phyloP scores from a whole-genome alignment of 163 green algal genomes.

The Chlorella variabilis region DNA sequence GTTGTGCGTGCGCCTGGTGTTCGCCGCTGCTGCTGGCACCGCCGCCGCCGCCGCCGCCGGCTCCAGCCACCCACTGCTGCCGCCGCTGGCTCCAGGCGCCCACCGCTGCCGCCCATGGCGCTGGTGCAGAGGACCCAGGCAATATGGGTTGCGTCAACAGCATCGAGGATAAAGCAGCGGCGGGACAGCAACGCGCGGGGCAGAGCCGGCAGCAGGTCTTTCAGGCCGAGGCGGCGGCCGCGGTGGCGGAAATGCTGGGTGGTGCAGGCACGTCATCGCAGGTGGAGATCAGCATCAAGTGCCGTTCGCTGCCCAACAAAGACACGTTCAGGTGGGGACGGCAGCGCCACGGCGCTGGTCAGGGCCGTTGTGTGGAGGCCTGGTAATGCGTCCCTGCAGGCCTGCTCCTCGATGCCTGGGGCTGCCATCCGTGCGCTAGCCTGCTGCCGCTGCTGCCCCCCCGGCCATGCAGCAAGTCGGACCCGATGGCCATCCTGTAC shows the following conservation, averaged over 20 bases:
- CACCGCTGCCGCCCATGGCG: too few relatives aligned
- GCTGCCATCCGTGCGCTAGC: too few relatives aligned
- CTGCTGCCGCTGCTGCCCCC: neutral
- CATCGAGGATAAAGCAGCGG: neutral
- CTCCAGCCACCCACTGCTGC: too few relatives aligned
- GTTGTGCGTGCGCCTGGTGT: too few relatives aligned
- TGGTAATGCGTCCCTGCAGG: too few relatives aligned
- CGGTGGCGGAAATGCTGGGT: slow-evolving; percentile 26
- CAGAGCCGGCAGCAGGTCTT: neutral
- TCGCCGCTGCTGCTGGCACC: too few relatives aligned
- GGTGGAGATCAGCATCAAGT: slow-evolving; percentile 17
- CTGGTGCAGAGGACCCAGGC: too few relatives aligned
- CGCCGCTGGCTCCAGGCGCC: too few relatives aligned
- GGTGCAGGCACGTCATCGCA: neutral
- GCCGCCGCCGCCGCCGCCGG: too few relatives aligned
- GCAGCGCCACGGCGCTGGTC: too few relatives aligned
- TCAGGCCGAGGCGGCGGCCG: slow-evolving; percentile 7
- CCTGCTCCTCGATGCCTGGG: too few relatives aligned
- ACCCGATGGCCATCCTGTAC: slow-evolving; percentile 43
- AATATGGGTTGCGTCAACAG: neutral
- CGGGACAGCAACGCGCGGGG: neutral
- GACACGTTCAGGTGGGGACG: slow-evolving; percentile 18
- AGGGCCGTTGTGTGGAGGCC: too few relatives aligned
- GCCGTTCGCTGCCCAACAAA: slow-evolving; percentile 12
- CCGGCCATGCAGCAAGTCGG: slow-evolving; percentile 17